Evolutionary conservation across 2,329 filamentous ascomycete species (phyloP).

Genomic region (Chrysoporthe austroafricana): DNA sequence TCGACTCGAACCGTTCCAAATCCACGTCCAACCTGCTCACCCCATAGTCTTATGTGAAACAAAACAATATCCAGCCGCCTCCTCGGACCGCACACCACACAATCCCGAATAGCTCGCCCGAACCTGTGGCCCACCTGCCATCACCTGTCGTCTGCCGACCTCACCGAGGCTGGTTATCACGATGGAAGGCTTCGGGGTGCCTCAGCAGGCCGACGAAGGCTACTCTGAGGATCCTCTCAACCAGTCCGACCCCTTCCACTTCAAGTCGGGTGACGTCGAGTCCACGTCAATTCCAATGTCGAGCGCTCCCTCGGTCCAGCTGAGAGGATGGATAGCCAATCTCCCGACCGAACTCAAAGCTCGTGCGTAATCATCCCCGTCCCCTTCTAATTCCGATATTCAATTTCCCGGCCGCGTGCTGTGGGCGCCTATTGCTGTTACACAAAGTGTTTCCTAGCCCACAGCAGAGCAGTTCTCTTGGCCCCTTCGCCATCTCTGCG

Average conservation of each 20-base stretch:
- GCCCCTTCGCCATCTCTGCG: neutral
- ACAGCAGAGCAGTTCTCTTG: neutral
- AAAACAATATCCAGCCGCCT: neutral
- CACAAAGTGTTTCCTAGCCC: conserved; percentile 1
- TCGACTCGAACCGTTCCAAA: neutral
- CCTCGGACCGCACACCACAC: neutral
- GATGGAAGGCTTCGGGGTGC: conserved; percentile 30
- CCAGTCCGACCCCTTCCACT: conserved; percentile 41
- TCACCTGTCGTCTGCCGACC: conserved; percentile 33
- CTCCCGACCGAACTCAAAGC: conserved; percentile 55
- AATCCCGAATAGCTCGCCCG: neutral
- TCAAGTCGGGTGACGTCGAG: conserved; percentile 33
- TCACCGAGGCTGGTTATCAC: conserved; percentile 5
- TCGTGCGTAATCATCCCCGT: conserved; percentile 42
- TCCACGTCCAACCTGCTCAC: neutral
- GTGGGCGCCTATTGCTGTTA: conserved; percentile 10
- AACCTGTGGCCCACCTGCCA: neutral
- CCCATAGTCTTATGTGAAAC: neutral
- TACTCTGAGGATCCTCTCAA: conserved; percentile 78
- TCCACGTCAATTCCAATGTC: conserved; percentile 11
- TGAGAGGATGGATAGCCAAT: conserved; percentile 48
- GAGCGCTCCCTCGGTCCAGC: conserved; percentile 20
- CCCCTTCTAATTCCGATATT: conserved; percentile 1
- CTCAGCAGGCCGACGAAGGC: conserved; percentile 75
- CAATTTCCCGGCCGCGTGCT: conserved; percentile 22